Evolutionary conservation across 1,139 yeast genomes (phyloP), one percentile per base, ranked within the genome.

Genomic region (Wickerhamomyces sp.): DNA sequence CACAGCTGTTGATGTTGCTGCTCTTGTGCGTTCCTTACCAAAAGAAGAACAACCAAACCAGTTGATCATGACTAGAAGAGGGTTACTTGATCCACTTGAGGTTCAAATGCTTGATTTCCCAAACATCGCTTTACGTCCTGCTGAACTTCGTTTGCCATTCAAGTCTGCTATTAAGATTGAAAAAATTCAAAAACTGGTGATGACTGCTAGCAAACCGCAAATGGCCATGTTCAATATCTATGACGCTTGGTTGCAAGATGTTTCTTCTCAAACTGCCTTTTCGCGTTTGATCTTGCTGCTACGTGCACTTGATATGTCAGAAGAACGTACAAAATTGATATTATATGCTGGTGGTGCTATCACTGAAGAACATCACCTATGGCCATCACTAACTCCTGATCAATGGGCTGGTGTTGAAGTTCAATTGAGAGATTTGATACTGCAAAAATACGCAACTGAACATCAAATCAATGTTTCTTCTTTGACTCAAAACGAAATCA

Each of bases 91-190:
- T 64, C 98, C 99, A 3, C 64, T 93, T 36, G 97, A 89, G 52
- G 97, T 88, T 26, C 98, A 91, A 51, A 85, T 91, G 94, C 72
- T 91, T 41, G 98, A 93, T 58, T 91, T 89, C 67, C 96, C 97
- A 16, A 88, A 88, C 56, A 81, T 89, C 36, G 74, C 94, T 0
- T 83, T 91, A 26, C 73, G 97, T 38, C 88, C 95, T 2, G 83
- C 96, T 0, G 97, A 91, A 57, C 67, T 93, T 41, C 83, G 81
- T 47, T 64, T 93, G 41, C 98, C 99, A 13, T 91, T 93, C 66
- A 83, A 83, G 17, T 79, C 95, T 4, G 88, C 94, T 0, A 63
- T 91, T 68, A 78, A 83, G 55, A 75, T 89, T 41, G 94, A 85
- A 39, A 87, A 86, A 52, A 61, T 91, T 34, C 76, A 84, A 0